Evolutionary conservation across 2,329 filamentous ascomycete species (phyloP).

Genomic region (Sphaerostilbella broomeana): DNA sequence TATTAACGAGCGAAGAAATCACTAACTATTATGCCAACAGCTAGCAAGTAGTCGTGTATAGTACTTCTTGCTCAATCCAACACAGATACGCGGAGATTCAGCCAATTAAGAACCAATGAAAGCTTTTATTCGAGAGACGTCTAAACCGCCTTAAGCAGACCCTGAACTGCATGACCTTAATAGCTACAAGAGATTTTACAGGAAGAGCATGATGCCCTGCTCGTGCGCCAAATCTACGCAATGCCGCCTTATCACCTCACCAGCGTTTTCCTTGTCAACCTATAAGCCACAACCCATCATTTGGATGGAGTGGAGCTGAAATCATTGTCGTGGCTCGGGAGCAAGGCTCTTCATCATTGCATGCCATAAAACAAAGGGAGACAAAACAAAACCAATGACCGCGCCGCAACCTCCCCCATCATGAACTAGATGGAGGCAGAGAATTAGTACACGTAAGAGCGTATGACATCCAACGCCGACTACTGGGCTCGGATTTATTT

Average conservation of each 20-base stretch:
- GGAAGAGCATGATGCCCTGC: slow-evolving; percentile 27
- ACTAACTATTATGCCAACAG: no score
- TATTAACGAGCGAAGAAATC: no score
- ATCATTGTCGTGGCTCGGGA: slow-evolving; percentile 34
- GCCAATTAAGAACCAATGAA: no score
- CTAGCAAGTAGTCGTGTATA: no score
- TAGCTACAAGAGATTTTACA: slow-evolving; percentile 6
- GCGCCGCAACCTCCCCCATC: slow-evolving; percentile 5
- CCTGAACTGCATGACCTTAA: slow-evolving; percentile 6
- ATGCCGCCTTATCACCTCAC: slow-evolving; percentile 42
- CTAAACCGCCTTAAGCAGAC: slow-evolving; percentile 10
- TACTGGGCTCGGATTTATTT: slow-evolving; percentile 49
- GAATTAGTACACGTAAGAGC: slow-evolving; percentile 13
- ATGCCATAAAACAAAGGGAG: slow-evolving; percentile 24
- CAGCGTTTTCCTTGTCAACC: slow-evolving; percentile 34
- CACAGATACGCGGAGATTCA: no score
- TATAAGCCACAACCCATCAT: not conserved
- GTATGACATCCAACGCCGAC: slow-evolving; percentile 11
- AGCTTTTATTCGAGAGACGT: slow-evolving; percentile 14
- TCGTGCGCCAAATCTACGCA: slow-evolving; percentile 44
- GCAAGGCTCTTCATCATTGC: slow-evolving; percentile 39
- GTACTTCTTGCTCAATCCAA: no score
- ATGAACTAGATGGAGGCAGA: not conserved
- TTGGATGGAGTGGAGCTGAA: slow-evolving; percentile 1
- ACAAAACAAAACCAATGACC: slow-evolving; percentile 14